These are phyloP conservation scores for Termitomyces sp. DNA, from an alignment of 768 basidiomycete genomes.

Conservation along the genomic window DNA sequence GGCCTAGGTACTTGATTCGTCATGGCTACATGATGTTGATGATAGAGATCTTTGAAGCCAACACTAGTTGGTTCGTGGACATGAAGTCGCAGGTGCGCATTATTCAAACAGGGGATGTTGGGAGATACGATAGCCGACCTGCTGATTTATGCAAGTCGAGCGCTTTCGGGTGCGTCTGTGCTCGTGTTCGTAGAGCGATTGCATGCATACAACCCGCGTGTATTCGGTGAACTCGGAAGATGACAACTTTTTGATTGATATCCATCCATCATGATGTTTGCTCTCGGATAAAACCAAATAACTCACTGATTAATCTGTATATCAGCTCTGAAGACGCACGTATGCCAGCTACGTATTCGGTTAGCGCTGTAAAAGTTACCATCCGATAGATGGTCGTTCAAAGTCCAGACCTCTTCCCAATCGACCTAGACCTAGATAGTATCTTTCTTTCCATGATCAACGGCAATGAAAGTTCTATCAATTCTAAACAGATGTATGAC, in stretches of 20 bases:
- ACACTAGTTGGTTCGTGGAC: slow-evolving; percentile 6
- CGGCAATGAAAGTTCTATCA: background rate
- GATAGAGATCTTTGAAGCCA: slow-evolving; percentile 1
- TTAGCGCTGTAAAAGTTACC: background rate
- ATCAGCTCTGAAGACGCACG: background rate
- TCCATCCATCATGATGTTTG: slow-evolving; percentile 7
- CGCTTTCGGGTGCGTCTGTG: slow-evolving; percentile 3
- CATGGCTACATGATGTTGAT: background rate
- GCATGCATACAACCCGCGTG: background rate
- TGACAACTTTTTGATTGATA: slow-evolving; percentile 10
- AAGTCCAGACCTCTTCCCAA: background rate
- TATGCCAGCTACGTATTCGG: too few species aligned
- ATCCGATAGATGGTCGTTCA: background rate
- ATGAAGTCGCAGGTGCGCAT: slow-evolving; percentile 9
- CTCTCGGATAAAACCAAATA: background rate
- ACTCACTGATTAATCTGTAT: background rate
- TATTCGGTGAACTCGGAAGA: background rate
- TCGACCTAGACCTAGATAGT: slow-evolving; percentile 5
- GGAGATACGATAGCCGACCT: slow-evolving; percentile 5
- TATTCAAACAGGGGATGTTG: slow-evolving; percentile 1
- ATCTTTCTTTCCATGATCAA: slow-evolving; percentile 4
- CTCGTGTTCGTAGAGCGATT: background rate
- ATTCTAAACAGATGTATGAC: background rate
- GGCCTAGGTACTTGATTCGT: background rate
- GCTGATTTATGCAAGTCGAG: slow-evolving; percentile 5